These are phyloP conservation scores for Ogataea corticis DNA, from an alignment of 805 yeast species.

Conservation along the genomic window DNA sequence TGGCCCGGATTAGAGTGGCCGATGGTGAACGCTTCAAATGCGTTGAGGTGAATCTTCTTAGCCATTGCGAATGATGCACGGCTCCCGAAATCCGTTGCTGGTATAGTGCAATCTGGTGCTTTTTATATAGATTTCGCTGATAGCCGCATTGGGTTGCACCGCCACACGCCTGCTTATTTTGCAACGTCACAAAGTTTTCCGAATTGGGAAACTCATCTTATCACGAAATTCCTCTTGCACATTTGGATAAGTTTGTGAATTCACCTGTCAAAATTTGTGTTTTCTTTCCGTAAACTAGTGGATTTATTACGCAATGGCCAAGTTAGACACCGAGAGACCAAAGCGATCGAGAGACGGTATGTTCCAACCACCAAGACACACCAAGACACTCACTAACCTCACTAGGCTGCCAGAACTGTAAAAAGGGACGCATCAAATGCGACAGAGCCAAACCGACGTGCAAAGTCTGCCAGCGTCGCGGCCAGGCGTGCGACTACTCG, in stretches of 20 bases:
- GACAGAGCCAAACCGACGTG: slow-evolving; percentile 10
- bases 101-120: not conserved
- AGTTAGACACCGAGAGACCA: not conserved
- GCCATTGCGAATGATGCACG: not conserved
- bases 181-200: slow-evolving; percentile 6
- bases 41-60: slow-evolving; percentile 13
- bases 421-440: slow-evolving; percentile 11
- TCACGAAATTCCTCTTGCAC: not conserved
- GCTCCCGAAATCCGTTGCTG: not conserved
- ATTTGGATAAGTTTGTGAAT: not conserved
- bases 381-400: slow-evolving; percentile 1
- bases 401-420: slow-evolving; percentile 12
- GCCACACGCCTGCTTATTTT: not conserved
- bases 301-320: not conserved
- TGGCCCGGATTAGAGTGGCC: slow-evolving; percentile 22
- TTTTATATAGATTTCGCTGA: not conserved
- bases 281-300: too few relatives aligned
- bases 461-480: slow-evolving; percentile 11
- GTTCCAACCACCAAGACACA: not conserved
- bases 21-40: slow-evolving; percentile 14
- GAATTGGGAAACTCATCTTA: slow-evolving; percentile 1
- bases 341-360: slow-evolving; percentile 11
- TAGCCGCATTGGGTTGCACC: not conserved
- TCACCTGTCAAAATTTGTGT: not conserved
- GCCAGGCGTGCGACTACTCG: slow-evolving; percentile 8